Evolutionary conservation across 305 asterid species (phyloP).

Genomic region (Caryopteris hybrid): DNA sequence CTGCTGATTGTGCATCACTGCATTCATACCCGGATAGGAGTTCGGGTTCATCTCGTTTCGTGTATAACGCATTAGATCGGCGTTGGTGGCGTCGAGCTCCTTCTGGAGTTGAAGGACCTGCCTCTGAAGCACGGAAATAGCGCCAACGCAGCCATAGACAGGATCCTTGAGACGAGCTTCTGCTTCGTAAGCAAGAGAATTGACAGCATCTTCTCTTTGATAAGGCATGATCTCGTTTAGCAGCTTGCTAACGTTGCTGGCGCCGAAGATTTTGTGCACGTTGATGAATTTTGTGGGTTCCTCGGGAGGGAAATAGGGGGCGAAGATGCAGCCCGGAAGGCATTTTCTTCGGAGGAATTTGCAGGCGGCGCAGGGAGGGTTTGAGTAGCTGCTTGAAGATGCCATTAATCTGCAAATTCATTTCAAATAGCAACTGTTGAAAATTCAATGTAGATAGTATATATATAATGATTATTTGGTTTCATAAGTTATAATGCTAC

Average conservation of each 20-base stretch:
- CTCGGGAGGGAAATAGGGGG: constrained; percentile 66
- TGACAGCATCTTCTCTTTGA: constrained; percentile 64
- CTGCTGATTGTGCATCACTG: neutral
- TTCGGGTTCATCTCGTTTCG: neutral
- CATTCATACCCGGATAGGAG: neutral
- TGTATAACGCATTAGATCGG: constrained; percentile 48
- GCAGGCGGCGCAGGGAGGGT: constrained; percentile 75
- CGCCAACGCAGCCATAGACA: constrained; percentile 73
- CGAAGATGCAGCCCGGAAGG: constrained; percentile 50
- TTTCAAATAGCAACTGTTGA: too few relatives aligned
- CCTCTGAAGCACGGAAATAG: constrained; percentile 61
- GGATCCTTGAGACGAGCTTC: constrained; percentile 69
- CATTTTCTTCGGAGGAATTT: constrained; percentile 63
- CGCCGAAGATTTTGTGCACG: constrained; percentile 72
- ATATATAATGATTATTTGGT: too few relatives aligned
- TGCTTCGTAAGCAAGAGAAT: constrained; percentile 67
- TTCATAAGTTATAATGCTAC: too few relatives aligned
- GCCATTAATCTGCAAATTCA: constrained; percentile 22
- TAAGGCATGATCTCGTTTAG: constrained; percentile 54
- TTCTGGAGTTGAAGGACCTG: constrained; percentile 57
- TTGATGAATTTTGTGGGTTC: constrained; percentile 58
- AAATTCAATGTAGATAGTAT: too few relatives aligned
- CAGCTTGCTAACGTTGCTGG: constrained; percentile 69
- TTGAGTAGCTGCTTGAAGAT: constrained; percentile 42
- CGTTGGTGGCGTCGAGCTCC: constrained; percentile 56